Percentiles rank a stretch among this genome's conserved stretches.
phyloP scores from a whole-genome alignment of 192 early-diverging fungal species.

The Haplosporangium gracile region DNA sequence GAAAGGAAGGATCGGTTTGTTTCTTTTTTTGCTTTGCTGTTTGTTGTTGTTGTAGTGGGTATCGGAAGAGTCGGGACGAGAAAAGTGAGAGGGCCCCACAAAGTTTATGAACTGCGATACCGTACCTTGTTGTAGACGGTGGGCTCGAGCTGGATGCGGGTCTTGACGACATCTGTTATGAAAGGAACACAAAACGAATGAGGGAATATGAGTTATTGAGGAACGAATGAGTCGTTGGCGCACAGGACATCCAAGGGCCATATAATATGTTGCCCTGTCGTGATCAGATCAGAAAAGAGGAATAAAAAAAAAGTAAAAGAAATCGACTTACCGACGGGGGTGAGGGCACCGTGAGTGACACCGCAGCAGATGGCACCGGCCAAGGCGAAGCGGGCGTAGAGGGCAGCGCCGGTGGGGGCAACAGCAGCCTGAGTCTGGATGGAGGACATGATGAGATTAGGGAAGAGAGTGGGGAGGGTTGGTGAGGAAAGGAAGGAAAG shows the following conservation, averaged over 20 bases:
- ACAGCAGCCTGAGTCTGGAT: slow-evolving; percentile 52
- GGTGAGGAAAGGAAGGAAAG: slow-evolving; percentile 12
- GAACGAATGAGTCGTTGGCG: not conserved
- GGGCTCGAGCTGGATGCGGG: slow-evolving; percentile 81
- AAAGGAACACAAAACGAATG: not conserved
- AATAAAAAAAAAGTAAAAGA: not conserved
- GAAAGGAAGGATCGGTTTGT: not conserved
- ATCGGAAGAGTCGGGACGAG: not conserved
- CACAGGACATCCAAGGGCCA: not conserved
- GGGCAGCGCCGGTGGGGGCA: slow-evolving; percentile 61
- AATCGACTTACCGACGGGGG: slow-evolving; percentile 53
- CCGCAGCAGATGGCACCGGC: slow-evolving; percentile 71
- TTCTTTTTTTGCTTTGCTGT: not conserved
- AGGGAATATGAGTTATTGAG: not conserved
- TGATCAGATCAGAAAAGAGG: slow-evolving; percentile 8
- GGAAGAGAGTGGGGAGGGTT: slow-evolving; percentile 21
- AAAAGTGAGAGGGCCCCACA: not conserved
- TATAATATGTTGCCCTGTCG: not conserved
- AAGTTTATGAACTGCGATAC: not conserved
- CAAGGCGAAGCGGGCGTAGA: slow-evolving; percentile 70
- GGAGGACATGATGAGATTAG: slow-evolving; percentile 30
- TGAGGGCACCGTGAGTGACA: slow-evolving; percentile 73
- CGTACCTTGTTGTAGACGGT: slow-evolving; percentile 74
- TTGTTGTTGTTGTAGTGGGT: not conserved
- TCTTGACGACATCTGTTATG: slow-evolving; percentile 79